Percentiles rank a stretch among this genome's conserved stretches.
phyloP scores from a whole-genome alignment of 148 eudicot genomes.

The Vaccinium corymbosum region DNA sequence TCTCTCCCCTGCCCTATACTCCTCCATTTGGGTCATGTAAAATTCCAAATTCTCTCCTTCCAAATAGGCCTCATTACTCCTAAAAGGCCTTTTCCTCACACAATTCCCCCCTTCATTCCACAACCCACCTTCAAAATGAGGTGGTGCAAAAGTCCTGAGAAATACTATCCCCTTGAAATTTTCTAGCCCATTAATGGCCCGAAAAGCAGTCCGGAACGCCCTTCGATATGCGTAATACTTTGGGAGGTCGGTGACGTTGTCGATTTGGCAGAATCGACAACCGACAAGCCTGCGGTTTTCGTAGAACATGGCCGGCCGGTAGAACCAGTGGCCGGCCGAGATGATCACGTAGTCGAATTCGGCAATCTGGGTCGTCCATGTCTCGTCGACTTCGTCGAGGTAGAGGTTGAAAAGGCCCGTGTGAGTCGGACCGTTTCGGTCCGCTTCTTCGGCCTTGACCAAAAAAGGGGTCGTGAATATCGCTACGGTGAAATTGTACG shows the following conservation, averaged over 20 bases:
- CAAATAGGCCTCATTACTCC: conserved; percentile 26
- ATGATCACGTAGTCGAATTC: conserved; percentile 27
- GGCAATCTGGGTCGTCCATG: conserved; percentile 43
- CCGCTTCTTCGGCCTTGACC: conserved; percentile 25
- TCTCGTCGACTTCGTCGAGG: conserved; percentile 43
- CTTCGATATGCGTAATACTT: neutral
- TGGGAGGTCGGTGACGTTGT: conserved; percentile 9
- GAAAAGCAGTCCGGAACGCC: conserved; percentile 6
- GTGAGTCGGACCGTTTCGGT: conserved; percentile 20
- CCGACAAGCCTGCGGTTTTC: neutral
- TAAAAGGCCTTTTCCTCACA: conserved; percentile 24
- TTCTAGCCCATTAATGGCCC: neutral
- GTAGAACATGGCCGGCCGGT: conserved; percentile 9
- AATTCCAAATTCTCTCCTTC: conserved; percentile 41
- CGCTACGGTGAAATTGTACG: conserved; percentile 34
- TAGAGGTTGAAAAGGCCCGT: conserved; percentile 36
- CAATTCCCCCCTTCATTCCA: conserved; percentile 16
- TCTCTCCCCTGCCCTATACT: conserved; percentile 32
- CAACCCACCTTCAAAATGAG: conserved; percentile 10
- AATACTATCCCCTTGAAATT: conserved; percentile 8
- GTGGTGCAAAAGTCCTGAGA: conserved; percentile 9
- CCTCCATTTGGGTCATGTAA: conserved; percentile 40
- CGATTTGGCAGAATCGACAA: neutral
- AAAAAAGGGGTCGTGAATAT: conserved; percentile 38
- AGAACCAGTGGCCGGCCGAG: conserved; percentile 18